Evolutionary conservation across 2,329 filamentous ascomycete species (phyloP).

Genomic region (Epichloe gansuensis): DNA sequence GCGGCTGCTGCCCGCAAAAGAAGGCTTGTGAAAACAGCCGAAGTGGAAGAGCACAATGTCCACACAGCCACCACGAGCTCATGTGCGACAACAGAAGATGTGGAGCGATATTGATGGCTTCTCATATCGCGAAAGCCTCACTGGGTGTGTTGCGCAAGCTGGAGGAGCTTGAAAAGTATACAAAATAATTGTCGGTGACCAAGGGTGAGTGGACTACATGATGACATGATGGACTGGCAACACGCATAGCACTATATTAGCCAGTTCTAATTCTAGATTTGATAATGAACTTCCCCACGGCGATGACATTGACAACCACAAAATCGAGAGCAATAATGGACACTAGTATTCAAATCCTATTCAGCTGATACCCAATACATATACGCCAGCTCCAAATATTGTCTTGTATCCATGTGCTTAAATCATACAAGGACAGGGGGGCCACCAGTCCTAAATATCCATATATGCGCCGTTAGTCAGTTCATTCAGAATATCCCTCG

Average conservation of each 20-base stretch:
- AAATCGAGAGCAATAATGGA: background rate
- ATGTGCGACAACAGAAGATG: conserved; percentile 25
- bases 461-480: conserved; percentile 33
- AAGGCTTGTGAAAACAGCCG: conserved; percentile 35
- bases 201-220: conserved; percentile 22
- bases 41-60: conserved; percentile 28
- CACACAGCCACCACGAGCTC: conserved; percentile 9
- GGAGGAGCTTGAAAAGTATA: conserved; percentile 40
- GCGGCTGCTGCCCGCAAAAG: conserved; percentile 39
- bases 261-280: conserved; percentile 16
- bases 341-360: background rate
- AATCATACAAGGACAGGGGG: background rate
- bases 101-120: conserved; percentile 47
- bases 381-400: conserved; percentile 5
- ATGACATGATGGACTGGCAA: conserved; percentile 5
- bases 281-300: conserved; percentile 17
- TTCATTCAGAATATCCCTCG: conserved; percentile 70
- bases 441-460: background rate
- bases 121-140: conserved; percentile 39
- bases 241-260: background rate
- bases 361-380: conserved; percentile 7
- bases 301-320: conserved; percentile 12
- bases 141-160: conserved; percentile 43
- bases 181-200: conserved; percentile 46
- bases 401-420: background rate